phyloP scores from a whole-genome alignment of 1,139 yeast genomes.

The Saccharomyces hybrid region DNA sequence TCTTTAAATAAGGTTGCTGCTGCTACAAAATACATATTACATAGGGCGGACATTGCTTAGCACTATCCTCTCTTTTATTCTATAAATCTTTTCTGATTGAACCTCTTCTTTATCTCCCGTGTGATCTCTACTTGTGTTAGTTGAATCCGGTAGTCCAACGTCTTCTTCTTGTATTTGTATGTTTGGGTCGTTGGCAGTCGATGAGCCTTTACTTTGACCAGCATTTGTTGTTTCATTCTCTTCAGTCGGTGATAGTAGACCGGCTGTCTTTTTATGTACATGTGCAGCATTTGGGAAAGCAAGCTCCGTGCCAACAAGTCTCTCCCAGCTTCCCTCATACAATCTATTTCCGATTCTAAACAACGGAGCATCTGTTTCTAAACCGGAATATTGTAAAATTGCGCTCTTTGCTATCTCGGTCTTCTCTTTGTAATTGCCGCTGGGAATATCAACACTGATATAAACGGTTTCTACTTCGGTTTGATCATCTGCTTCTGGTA shows the following conservation, averaged over 20 bases:
- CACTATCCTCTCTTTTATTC: slow-evolving; percentile 31
- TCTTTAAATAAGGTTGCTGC: slow-evolving; percentile 13
- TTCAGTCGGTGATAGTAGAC: not conserved
- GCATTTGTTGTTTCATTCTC: not conserved
- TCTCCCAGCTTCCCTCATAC: slow-evolving; percentile 72
- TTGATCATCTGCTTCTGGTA: slow-evolving; percentile 4
- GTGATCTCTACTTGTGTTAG: not conserved
- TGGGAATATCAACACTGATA: slow-evolving; percentile 39
- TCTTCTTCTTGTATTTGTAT: not conserved
- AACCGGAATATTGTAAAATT: slow-evolving; percentile 44
- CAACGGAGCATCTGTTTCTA: slow-evolving; percentile 45
- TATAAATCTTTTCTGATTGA: slow-evolving; percentile 25
- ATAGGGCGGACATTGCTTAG: slow-evolving; percentile 30
- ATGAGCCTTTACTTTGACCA: not conserved
- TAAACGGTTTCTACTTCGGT: slow-evolving; percentile 31
- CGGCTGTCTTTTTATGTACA: slow-evolving; percentile 9
- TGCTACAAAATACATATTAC: slow-evolving; percentile 8
- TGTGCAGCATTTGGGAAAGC: slow-evolving; percentile 32
- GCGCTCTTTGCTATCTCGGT: slow-evolving; percentile 30
- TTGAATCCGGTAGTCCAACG: not conserved
- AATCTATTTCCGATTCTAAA: slow-evolving; percentile 48
- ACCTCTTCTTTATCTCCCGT: not conserved
- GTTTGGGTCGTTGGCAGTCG: not conserved
- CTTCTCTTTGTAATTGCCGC: slow-evolving; percentile 27
- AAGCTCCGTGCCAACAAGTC: slow-evolving; percentile 76